Evolutionary conservation across 495 filamentous ascomycete genomes (phyloP).

Genomic region (Talaromyces trachyspermus): DNA sequence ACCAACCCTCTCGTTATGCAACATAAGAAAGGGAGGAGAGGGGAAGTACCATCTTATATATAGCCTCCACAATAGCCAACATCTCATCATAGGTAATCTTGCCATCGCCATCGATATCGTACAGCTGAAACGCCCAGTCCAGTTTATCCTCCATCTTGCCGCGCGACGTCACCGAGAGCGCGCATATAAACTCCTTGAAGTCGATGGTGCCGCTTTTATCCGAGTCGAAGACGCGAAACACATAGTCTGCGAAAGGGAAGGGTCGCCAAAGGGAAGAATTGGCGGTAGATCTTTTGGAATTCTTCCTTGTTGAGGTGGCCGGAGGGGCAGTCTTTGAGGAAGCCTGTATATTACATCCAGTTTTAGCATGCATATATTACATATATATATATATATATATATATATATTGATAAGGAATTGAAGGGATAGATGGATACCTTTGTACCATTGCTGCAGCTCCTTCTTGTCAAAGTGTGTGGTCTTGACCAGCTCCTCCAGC

Average conservation of each 20-base stretch:
- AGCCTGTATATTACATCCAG: constrained; percentile 53
- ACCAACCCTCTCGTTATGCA: constrained; percentile 7
- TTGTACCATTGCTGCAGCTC: constrained; percentile 99
- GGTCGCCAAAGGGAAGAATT: constrained; percentile 99
- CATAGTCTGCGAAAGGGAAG: constrained; percentile 94
- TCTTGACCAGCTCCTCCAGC: constrained; percentile 87
- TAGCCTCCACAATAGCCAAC: constrained; percentile 96
- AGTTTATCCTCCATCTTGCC: constrained; percentile 99
- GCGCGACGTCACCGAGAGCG: constrained; percentile 89
- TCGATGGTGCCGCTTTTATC: constrained; percentile 97
- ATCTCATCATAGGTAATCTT: constrained; percentile 99
- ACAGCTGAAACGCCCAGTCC: constrained; percentile 98
- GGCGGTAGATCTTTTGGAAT: constrained; percentile 98
- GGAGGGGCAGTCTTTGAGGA: constrained; percentile 94
- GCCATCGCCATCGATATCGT: constrained; percentile 97
- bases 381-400: not conserved
- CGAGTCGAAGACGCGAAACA: constrained; percentile 97
- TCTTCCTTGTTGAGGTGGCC: constrained; percentile 96
- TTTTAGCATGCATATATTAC: not conserved
- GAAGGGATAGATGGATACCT: constrained; percentile 46
- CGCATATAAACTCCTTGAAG: constrained; percentile 99
- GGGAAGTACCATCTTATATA: constrained; percentile 89
- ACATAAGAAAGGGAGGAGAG: not conserved
- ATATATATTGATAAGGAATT: not conserved
- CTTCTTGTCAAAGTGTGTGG: constrained; percentile 99